Evolutionary conservation across 768 basidiomycete genomes (phyloP).

Genomic region (Pleurotus sapidus): DNA sequence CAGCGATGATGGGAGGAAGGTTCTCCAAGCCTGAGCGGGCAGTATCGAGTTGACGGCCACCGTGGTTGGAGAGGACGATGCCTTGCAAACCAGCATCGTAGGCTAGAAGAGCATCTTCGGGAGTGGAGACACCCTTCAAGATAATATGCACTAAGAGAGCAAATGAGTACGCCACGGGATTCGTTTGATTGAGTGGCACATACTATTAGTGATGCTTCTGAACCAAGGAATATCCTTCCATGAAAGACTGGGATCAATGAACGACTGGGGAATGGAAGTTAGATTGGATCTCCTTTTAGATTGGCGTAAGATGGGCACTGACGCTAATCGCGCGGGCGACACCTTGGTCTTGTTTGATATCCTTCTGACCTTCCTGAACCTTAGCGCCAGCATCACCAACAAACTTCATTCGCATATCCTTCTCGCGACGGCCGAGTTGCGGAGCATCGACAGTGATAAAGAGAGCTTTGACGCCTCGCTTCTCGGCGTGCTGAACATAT

Average conservation of each 20-base stretch:
- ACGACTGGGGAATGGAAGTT: constrained; percentile 51
- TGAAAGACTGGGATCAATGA: constrained; percentile 88
- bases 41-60: constrained; percentile 76
- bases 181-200: constrained; percentile 10
- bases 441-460: constrained; percentile 99
- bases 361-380: constrained; percentile 43
- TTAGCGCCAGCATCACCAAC: constrained; percentile 69
- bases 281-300: not conserved
- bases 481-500: constrained; percentile 88
- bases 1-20: constrained; percentile 76
- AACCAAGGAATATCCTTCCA: constrained; percentile 90
- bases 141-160: constrained; percentile 73
- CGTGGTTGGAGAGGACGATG: constrained; percentile 83
- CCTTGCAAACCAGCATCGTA: constrained; percentile 74
- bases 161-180: not conserved
- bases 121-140: constrained; percentile 63
- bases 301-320: constrained; percentile 19
- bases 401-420: constrained; percentile 98
- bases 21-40: constrained; percentile 88
- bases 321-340: constrained; percentile 93
- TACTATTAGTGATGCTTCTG: constrained; percentile 72
- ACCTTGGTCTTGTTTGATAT: constrained; percentile 82
- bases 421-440: constrained; percentile 90
- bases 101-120: constrained; percentile 77
- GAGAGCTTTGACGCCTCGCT: constrained; percentile 84